phyloP scores from a whole-genome alignment of 164 flowering plant genomes.

The Berberis vulgaris region DNA sequence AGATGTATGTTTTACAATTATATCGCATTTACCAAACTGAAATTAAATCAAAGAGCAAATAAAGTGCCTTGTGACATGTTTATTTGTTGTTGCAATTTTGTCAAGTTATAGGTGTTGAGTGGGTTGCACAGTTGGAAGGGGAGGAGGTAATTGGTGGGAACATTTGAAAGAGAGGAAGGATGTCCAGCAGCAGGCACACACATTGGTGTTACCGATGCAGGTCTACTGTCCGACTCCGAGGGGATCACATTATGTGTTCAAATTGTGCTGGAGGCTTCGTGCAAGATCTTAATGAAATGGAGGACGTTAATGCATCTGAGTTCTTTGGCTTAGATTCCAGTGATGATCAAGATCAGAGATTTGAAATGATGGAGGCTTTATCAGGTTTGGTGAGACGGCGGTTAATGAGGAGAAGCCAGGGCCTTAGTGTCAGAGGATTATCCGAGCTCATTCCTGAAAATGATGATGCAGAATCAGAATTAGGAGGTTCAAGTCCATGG shows the following conservation, averaged over 20 bases:
- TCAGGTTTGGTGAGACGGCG: slow-evolving; percentile 65
- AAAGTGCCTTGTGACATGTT: too few relatives aligned
- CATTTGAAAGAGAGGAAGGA: slow-evolving; percentile 8
- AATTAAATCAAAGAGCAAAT: too few relatives aligned
- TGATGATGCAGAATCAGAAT: slow-evolving; percentile 18
- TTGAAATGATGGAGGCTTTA: slow-evolving; percentile 60
- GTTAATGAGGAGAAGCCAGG: slow-evolving; percentile 31
- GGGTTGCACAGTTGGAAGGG: too few relatives aligned
- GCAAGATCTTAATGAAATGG: slow-evolving; percentile 56
- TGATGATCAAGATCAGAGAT: slow-evolving; percentile 38
- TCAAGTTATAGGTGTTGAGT: too few relatives aligned
- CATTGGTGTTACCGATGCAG: slow-evolving; percentile 82
- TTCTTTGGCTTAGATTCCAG: slow-evolving; percentile 30
- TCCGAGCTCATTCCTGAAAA: slow-evolving; percentile 23
- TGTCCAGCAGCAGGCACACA: slow-evolving; percentile 57
- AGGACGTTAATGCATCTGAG: slow-evolving; percentile 29
- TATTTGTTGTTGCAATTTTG: too few relatives aligned
- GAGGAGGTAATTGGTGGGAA: too few relatives aligned
- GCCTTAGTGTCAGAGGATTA: slow-evolving; percentile 29
- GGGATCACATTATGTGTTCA: slow-evolving; percentile 42
- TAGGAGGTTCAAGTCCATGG: slow-evolving; percentile 36
- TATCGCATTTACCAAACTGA: too few relatives aligned
- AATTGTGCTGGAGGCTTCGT: slow-evolving; percentile 62
- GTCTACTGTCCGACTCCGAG: slow-evolving; percentile 48
- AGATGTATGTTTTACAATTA: too few relatives aligned